Base-by-base conservation (phyloP, 352 stramenopile species). In the Elongisporangium anandrum region DNA sequence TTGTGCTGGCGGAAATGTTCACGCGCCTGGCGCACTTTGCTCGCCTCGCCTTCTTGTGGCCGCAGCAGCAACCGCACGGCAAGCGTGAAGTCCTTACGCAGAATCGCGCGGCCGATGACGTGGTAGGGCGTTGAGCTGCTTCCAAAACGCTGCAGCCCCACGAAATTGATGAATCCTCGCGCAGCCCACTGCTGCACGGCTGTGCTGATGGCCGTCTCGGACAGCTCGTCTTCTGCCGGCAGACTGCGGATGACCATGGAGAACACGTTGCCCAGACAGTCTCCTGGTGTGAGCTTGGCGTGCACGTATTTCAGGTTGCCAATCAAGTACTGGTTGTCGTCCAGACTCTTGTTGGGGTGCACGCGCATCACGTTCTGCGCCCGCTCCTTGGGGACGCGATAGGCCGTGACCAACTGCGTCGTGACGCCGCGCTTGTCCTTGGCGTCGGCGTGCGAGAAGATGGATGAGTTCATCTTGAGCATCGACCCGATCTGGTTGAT, bases 381-480 rank as follows among this genome's bases (percentile, higher is more conserved):
- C 2, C 76, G 77, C 61, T 90, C 77, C 56, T 87, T 81, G 2
- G 68, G 65, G 38, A 93, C 70, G 54, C 85, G 81, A 60, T 92
- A 97, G 22, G 86, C 77, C 3, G 96, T 98, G 68, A 89, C 97
- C 63, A 97, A 97, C 75, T 99, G 97, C 51, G 89, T 93, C 1
- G 97, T 99, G 56, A 98, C 88, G 38, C 90, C 97, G 57, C 96
- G 83, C 73, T 98, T 98, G 71, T 99, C 97, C 69, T 99, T 99
- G 65, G 92, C 97, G 24, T 97, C 97, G 20, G 95, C 95, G 72
- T 94, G 98, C 24, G 82, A 88, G 54, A 98, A 95, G 1, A 84
- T 60, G 41, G 80, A 75, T 22, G 72, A 65, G 20, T 75, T 78
- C 17, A 93, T 69, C 52, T 89, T 85, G 47, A 96, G 61, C 57